A percentile compares a stretch with the other conserved stretches of the same genome.
These are phyloP conservation scores for Micromonas pusilla DNA, from an alignment of 139 green algal species.

Conservation along the genomic window DNA sequence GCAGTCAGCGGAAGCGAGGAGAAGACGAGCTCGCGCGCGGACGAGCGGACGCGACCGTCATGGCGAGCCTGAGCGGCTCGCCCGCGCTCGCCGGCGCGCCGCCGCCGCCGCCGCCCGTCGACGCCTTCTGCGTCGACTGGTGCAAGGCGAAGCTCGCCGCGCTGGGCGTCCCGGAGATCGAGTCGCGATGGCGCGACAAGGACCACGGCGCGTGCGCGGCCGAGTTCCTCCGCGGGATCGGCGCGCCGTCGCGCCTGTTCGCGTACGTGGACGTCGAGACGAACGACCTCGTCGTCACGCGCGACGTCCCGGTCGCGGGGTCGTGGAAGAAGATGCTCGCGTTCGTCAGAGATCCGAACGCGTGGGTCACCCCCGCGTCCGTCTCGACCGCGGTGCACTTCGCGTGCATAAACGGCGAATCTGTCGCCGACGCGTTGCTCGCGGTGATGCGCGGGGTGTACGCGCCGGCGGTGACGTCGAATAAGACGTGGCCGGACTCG, in stretches of 20 bases:
- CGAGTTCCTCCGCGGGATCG: conserved; percentile 13
- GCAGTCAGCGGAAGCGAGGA: too few species aligned
- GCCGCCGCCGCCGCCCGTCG: too few species aligned
- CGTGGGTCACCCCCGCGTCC: conserved; percentile 52
- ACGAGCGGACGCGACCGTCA: too few species aligned
- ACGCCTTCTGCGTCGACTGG: neutral
- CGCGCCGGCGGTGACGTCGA: conserved; percentile 54
- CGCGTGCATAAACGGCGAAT: conserved; percentile 39
- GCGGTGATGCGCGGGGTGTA: conserved; percentile 61
- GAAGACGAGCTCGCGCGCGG: too few species aligned
- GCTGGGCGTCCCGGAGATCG: neutral
- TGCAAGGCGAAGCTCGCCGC: neutral
- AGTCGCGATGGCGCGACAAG: neutral
- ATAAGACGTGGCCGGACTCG: conserved; percentile 63
- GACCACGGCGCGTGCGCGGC: neutral
- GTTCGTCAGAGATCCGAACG: conserved; percentile 55
- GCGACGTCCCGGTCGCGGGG: neutral
- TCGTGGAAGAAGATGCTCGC: conserved; percentile 41
- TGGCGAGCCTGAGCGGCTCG: too few species aligned
- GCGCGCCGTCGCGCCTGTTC: conserved; percentile 5
- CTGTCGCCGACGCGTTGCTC: conserved; percentile 53
- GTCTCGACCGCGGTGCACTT: conserved; percentile 48
- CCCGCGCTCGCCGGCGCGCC: too few species aligned
- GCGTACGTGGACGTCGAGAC: conserved; percentile 7
- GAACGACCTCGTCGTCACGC: neutral